Percentiles rank a stretch among this genome's conserved stretches.
phyloP scores from a whole-genome alignment of 2,329 filamentous ascomycete genomes.

The Talaromyces sp. region DNA sequence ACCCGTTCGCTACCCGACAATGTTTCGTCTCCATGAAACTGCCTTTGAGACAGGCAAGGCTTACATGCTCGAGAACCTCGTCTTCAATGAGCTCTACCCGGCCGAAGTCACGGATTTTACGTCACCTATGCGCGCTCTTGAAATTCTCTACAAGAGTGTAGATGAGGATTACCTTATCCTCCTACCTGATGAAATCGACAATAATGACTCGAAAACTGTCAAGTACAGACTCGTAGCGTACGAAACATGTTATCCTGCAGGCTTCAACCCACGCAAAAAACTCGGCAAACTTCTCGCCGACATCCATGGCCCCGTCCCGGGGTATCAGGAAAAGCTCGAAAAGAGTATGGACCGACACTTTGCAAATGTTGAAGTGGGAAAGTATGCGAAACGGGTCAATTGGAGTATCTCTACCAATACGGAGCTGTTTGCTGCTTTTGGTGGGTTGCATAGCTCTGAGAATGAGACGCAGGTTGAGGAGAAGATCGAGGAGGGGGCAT shows the following conservation, averaged over 20 bases:
- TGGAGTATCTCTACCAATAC: constrained; percentile 42
- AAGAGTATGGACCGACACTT: constrained; percentile 33
- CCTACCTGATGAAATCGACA: constrained; percentile 38
- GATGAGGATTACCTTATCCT: constrained; percentile 62
- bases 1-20: constrained; percentile 53
- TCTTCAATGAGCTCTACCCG: constrained; percentile 44
- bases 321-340: constrained; percentile 28
- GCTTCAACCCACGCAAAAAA: constrained; percentile 57
- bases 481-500: constrained; percentile 30
- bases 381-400: constrained; percentile 53
- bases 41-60: constrained; percentile 24
- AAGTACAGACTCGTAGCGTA: constrained; percentile 58
- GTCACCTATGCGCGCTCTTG: constrained; percentile 41
- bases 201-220: not conserved
- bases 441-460: constrained; percentile 28
- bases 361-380: constrained; percentile 23
- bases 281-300: constrained; percentile 50
- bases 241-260: constrained; percentile 55
- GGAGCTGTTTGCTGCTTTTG: constrained; percentile 41
- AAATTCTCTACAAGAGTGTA: constrained; percentile 50
- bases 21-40: constrained; percentile 45
- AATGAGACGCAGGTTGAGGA: constrained; percentile 24
- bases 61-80: constrained; percentile 43
- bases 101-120: constrained; percentile 29
- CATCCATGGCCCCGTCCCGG: constrained; percentile 52